Conservation (phyloP, 2,329 filamentous ascomycete species). For the Trichoderma pleuroti region DNA sequence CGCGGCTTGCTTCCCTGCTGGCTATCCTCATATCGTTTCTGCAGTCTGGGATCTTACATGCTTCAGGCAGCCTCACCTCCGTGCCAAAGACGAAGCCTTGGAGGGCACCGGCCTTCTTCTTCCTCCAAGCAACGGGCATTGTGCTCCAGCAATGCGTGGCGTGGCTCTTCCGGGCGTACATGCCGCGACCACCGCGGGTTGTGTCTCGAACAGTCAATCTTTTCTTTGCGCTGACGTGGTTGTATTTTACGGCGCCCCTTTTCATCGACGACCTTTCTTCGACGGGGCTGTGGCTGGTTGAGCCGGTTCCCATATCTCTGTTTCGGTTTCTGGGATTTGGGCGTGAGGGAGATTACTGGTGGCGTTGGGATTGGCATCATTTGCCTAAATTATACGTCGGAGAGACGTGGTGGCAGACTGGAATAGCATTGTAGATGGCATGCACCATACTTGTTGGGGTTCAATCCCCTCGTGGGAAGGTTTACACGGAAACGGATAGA, state of each 20-base stretch:
- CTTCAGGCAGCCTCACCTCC: constrained; percentile 63
- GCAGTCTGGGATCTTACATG: constrained; percentile 67
- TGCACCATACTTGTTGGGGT: not conserved
- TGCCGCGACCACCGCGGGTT: constrained; percentile 41
- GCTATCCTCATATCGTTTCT: constrained; percentile 49
- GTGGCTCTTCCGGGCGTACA: constrained; percentile 31
- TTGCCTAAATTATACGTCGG: constrained; percentile 56
- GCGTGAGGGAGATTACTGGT: constrained; percentile 57
- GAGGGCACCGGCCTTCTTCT: constrained; percentile 65
- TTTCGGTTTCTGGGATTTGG: constrained; percentile 66
- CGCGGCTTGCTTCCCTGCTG: constrained; percentile 25
- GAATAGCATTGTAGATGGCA: constrained; percentile 30
- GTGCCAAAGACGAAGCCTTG: constrained; percentile 52
- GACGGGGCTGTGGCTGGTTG: constrained; percentile 73
- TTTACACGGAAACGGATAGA: not conserved
- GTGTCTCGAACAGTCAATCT: constrained; percentile 57
- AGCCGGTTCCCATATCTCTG: constrained; percentile 74
- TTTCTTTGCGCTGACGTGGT: constrained; percentile 60
- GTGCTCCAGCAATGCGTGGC: constrained; percentile 50
- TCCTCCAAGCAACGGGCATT: constrained; percentile 65
- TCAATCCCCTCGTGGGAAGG: not conserved
- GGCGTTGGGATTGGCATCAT: constrained; percentile 59
- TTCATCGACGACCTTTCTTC: constrained; percentile 74
- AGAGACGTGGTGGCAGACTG: constrained; percentile 57
- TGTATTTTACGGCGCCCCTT: constrained; percentile 60